phyloP scores from a whole-genome alignment of 2,329 filamentous ascomycete species.

The Pestalotiopsis fici region DNA sequence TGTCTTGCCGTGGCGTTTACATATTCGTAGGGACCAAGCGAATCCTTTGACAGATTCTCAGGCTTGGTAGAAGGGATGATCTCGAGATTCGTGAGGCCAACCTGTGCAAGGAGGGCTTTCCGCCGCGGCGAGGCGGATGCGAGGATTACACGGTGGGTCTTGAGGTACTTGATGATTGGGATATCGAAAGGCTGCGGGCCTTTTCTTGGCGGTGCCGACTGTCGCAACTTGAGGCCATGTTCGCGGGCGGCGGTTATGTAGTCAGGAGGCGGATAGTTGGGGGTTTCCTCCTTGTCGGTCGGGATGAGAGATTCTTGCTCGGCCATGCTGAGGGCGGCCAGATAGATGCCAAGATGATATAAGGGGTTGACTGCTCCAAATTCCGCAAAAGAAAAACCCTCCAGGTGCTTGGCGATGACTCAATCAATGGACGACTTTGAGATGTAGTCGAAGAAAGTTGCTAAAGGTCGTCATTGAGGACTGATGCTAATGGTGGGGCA shows the following conservation, averaged over 20 bases:
- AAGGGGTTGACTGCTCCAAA: not conserved
- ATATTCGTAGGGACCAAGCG: conserved; percentile 82
- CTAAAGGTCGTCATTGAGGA: not conserved
- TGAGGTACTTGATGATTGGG: conserved; percentile 76
- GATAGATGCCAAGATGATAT: no score
- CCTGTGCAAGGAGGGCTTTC: conserved; percentile 77
- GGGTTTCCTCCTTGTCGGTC: conserved; percentile 16
- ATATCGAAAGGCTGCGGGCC: conserved; percentile 70
- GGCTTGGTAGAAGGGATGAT: conserved; percentile 80
- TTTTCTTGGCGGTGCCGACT: conserved; percentile 37
- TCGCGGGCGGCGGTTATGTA: conserved; percentile 43
- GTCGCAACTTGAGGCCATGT: conserved; percentile 28
- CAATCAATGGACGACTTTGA: not conserved
- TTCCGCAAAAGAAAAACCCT: not conserved
- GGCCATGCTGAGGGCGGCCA: conserved; percentile 16
- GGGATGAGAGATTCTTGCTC: conserved; percentile 18
- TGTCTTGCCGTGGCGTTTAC: conserved; percentile 82
- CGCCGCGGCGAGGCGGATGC: conserved; percentile 88
- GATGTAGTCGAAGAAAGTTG: not conserved
- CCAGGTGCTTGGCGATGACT: not conserved
- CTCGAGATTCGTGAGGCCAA: conserved; percentile 82
- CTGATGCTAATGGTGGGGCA: conserved; percentile 6
- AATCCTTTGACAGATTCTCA: conserved; percentile 79
- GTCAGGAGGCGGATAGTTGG: conserved; percentile 44
- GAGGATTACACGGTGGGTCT: conserved; percentile 80